Conservation (phyloP, 768 basidiomycete genomes). For the Hericium coralloides region DNA sequence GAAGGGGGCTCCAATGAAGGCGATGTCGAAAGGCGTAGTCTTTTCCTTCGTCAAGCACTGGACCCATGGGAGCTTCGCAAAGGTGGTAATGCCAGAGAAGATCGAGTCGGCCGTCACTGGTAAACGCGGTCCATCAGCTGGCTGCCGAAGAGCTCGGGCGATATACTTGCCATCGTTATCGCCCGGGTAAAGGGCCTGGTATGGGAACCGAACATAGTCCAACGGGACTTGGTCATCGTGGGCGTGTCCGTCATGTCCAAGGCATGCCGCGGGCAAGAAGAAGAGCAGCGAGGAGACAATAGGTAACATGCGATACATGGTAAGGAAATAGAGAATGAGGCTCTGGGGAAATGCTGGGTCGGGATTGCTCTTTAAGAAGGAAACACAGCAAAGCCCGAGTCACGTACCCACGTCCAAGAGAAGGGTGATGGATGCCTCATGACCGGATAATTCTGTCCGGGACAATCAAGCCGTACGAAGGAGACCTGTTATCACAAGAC, state of each 20-base stretch:
- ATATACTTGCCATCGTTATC: conserved; percentile 44
- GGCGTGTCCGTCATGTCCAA: conserved; percentile 27
- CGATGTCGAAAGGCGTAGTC: conserved; percentile 62
- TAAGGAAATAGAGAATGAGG: not conserved
- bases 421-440: not conserved
- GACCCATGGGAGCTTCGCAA: conserved; percentile 81
- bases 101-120: conserved; percentile 68
- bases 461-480: not conserved
- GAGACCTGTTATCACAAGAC: not conserved
- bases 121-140: not conserved
- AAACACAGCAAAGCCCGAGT: not conserved
- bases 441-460: not conserved
- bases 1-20: conserved; percentile 74
- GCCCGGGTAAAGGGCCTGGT: conserved; percentile 46
- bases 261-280: conserved; percentile 13
- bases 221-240: conserved; percentile 48
- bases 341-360: not conserved
- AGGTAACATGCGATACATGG: not conserved
- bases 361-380: not conserved
- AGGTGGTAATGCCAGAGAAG: conserved; percentile 79
- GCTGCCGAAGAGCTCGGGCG: not conserved
- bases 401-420: not conserved
- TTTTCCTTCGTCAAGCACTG: conserved; percentile 63
- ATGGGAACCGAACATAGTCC: conserved; percentile 59
- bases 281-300: not conserved